Evolutionary conservation across 2,329 filamentous ascomycete genomes (phyloP).

Genomic region (Fusarium sp.): DNA sequence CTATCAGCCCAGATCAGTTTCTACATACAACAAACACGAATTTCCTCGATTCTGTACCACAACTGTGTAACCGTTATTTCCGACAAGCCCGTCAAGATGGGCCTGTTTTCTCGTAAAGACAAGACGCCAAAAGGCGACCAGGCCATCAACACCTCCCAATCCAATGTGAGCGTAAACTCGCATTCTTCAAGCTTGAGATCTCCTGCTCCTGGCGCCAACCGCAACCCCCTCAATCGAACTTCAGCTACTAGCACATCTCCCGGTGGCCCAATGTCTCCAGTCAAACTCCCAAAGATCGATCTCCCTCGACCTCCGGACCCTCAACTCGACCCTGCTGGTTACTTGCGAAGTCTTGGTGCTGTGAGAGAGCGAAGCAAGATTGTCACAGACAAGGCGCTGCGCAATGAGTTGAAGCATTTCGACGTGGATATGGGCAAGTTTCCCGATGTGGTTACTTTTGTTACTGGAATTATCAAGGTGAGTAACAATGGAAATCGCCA

Average conservation of each 20-base stretch:
- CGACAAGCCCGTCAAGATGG: constrained; percentile 56
- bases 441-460: constrained; percentile 83
- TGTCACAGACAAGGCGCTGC: constrained; percentile 80
- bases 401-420: constrained; percentile 85
- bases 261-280: constrained; percentile 62
- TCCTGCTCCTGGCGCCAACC: constrained; percentile 35
- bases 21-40: constrained; percentile 13
- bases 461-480: constrained; percentile 96
- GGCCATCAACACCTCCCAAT: constrained; percentile 58
- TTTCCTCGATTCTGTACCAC: constrained; percentile 17
- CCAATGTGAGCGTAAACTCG: constrained; percentile 65
- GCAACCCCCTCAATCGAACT: constrained; percentile 59
- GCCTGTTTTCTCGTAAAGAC: constrained; percentile 67
- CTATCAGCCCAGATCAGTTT: constrained; percentile 40
- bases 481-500: neutral
- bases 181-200: constrained; percentile 57
- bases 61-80: constrained; percentile 10
- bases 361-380: constrained; percentile 83
- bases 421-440: constrained; percentile 90
- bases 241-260: constrained; percentile 63
- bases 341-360: constrained; percentile 88
- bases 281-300: constrained; percentile 77
- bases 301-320: constrained; percentile 90
- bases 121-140: constrained; percentile 60
- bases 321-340: constrained; percentile 86